Base-by-base conservation (phyloP, 768 basidiomycete species). In the Psilocybe subaeruginosa region DNA sequence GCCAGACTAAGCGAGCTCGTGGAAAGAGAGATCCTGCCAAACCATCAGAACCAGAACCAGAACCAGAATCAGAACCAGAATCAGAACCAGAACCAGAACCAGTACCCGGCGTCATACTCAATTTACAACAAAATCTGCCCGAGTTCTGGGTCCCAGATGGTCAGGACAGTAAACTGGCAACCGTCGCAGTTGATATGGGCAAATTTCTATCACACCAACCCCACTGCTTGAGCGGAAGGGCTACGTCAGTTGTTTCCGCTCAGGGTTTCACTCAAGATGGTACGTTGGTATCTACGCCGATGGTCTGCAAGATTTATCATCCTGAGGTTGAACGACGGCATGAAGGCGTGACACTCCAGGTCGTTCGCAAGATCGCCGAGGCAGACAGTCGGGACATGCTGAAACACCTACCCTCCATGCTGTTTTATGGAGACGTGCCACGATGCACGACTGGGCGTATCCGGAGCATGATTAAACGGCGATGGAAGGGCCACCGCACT, bases 231-330 rank as follows among this genome's bases (percentile, higher is more conserved):
- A 33, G 43, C 1, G 52, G 53, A 35, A 60, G 59, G 12, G 59
- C 59, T 12, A 60, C 59, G 16, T 43, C 59, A 5, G 59, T 60
- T 29, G 45, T 60, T 7, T 2, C 49, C 3, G 37, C 58, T 16
- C 12, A 8, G 2, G 58, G 50, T 17, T 3, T 30, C 9, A 12
- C 31, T 12, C 12, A 31, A 4, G 12, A n/a, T 6, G 27, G 23
- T 33, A 30, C 33, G 2, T 8, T 17, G 16, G 4, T n/a, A 4
- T 35, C 31, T 1, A 14, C 14, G 3, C 23, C 23, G 23, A 56
- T 64, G 59, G 60, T 56, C 2, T 55, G 53, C 54, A 61, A 64
- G 48, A 47, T 64, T 14, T 59, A 45, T 29, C 46, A 59, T 35
- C 64, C 64, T 0, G 60, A 61, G 29, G 37, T 45, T 30, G 46